These are phyloP conservation scores for Setomelanomma holmii DNA, from an alignment of 2,329 filamentous ascomycete species.

Conservation along the genomic window DNA sequence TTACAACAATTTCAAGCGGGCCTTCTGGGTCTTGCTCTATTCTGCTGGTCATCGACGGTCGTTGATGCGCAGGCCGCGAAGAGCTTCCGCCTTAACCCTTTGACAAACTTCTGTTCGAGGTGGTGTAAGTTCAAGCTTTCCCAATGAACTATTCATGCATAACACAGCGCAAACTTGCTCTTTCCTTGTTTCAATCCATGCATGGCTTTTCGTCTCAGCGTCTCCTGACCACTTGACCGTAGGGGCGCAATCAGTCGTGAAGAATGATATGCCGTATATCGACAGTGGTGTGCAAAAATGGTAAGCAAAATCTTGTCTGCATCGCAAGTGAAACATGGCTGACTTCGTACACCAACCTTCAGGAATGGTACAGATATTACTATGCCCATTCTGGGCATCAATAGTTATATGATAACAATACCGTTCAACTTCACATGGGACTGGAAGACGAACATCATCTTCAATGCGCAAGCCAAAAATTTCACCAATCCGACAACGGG, in stretches of 20 bases:
- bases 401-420: constrained; percentile 28
- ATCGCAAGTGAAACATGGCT: neutral
- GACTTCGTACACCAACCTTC: neutral
- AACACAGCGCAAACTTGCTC: too few relatives aligned
- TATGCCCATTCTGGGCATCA: constrained; percentile 13
- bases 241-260: constrained; percentile 24
- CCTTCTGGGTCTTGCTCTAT: neutral
- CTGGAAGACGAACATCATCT: constrained; percentile 27
- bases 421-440: constrained; percentile 27
- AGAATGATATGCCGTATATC: constrained; percentile 29
- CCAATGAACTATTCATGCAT: too few relatives aligned
- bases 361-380: constrained; percentile 15
- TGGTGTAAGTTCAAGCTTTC: constrained; percentile 33
- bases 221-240: neutral
- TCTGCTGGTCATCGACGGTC: neutral
- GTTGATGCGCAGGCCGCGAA: constrained; percentile 7
- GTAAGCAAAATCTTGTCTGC: too few relatives aligned
- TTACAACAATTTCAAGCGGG: neutral
- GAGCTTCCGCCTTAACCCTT: constrained; percentile 14
- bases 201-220: too few relatives aligned
- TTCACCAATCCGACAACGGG: constrained; percentile 24
- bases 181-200: too few relatives aligned
- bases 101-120: constrained; percentile 27
- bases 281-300: constrained; percentile 33
- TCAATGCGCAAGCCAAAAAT: constrained; percentile 22